These are phyloP conservation scores for Neophaeococcomyces aloes DNA, from an alignment of 2,329 filamentous ascomycete species.

Conservation along the genomic window DNA sequence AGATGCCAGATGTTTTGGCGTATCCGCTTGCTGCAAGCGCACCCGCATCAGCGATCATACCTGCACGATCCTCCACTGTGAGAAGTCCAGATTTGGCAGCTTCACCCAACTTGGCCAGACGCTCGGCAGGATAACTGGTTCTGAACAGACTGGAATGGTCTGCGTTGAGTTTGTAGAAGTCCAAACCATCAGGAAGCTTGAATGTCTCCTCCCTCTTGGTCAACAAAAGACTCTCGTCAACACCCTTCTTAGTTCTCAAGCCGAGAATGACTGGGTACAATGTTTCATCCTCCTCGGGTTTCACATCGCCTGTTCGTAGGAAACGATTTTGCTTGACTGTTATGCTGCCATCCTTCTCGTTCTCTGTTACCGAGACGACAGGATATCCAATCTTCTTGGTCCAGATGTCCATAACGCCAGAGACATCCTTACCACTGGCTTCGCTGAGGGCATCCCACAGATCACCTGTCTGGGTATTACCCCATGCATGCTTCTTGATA, in stretches of 20 bases:
- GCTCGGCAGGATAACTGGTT: conserved; percentile 73
- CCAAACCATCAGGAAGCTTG: conserved; percentile 58
- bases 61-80: conserved; percentile 80
- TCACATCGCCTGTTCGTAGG: conserved; percentile 81
- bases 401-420: conserved; percentile 89
- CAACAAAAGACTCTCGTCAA: conserved; percentile 67
- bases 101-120: conserved; percentile 75
- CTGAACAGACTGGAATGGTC: conserved; percentile 90
- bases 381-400: conserved; percentile 94
- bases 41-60: conserved; percentile 89
- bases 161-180: conserved; percentile 95
- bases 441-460: conserved; percentile 80
- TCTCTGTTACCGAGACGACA: conserved; percentile 75
- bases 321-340: conserved; percentile 92
- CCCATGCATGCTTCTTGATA: conserved; percentile 92
- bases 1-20: conserved; percentile 80
- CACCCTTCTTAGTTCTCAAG: conserved; percentile 69
- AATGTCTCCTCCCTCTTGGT: conserved; percentile 63
- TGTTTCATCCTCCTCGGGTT: conserved; percentile 80
- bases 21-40: conserved; percentile 83
- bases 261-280: conserved; percentile 85
- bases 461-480: conserved; percentile 84
- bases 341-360: conserved; percentile 59
- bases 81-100: conserved; percentile 72
- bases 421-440: conserved; percentile 82